phyloP scores from a whole-genome alignment of 805 yeast genomes.

The Henningerozyma blattae region DNA sequence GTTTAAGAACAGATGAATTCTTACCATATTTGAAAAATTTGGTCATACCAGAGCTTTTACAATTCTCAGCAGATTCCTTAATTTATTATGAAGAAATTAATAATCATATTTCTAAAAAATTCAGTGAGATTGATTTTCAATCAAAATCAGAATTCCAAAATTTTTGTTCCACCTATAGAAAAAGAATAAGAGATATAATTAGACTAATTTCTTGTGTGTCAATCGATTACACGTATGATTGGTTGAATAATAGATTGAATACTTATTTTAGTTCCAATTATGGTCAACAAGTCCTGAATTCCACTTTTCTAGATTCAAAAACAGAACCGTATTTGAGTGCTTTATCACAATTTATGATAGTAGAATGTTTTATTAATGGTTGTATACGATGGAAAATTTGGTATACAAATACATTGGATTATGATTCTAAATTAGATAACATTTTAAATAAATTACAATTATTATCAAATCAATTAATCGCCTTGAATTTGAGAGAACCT shows the following conservation, averaged over 20 bases:
- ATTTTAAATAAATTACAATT: slow-evolving; percentile 48
- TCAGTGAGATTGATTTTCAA: slow-evolving; percentile 78
- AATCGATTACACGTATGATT: slow-evolving; percentile 68
- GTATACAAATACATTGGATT: slow-evolving; percentile 37
- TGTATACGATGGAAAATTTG: slow-evolving; percentile 92
- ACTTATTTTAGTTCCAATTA: slow-evolving; percentile 56
- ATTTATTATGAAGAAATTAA: slow-evolving; percentile 63
- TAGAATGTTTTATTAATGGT: slow-evolving; percentile 85
- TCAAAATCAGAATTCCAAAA: slow-evolving; percentile 66
- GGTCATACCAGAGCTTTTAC: slow-evolving; percentile 52
- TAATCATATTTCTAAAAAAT: slow-evolving; percentile 50
- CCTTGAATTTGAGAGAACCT: slow-evolving; percentile 70
- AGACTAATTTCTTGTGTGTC: slow-evolving; percentile 77
- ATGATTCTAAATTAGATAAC: slow-evolving; percentile 39
- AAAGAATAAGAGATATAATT: slow-evolving; percentile 81
- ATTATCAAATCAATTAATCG: slow-evolving; percentile 62
- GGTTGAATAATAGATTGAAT: slow-evolving; percentile 69
- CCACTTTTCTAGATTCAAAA: slow-evolving; percentile 40
- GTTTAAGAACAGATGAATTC: slow-evolving; percentile 69
- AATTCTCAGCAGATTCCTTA: slow-evolving; percentile 66
- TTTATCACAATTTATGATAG: slow-evolving; percentile 69
- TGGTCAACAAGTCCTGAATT: slow-evolving; percentile 53
- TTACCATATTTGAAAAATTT: slow-evolving; percentile 35
- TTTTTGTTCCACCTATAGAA: slow-evolving; percentile 69
- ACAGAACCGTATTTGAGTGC: slow-evolving; percentile 67